Percentiles rank a stretch among this genome's conserved stretches.
phyloP scores from a whole-genome alignment of 768 basidiomycete species.

The Boletus subparvulus region DNA sequence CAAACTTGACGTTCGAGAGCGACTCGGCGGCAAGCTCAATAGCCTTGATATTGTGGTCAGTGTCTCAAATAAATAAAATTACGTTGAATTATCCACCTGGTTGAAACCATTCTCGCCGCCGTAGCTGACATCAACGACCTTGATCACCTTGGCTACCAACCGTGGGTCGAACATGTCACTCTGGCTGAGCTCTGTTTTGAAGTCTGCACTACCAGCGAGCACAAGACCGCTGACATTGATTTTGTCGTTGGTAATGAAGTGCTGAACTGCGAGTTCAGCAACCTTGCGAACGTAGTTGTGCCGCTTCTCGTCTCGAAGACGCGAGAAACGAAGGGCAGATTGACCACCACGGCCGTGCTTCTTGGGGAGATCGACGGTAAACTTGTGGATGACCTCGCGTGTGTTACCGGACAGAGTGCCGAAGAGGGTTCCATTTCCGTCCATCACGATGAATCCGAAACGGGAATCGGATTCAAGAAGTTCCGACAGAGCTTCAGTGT shows the following conservation, averaged over 20 bases:
- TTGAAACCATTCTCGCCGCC: conserved; percentile 99
- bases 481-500: conserved; percentile 95
- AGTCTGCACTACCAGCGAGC: conserved; percentile 95
- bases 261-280: conserved; percentile 94
- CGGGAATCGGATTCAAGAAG: conserved; percentile 95
- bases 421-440: conserved; percentile 96
- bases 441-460: conserved; percentile 99
- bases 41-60: conserved; percentile 50
- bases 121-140: conserved; percentile 97
- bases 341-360: conserved; percentile 99
- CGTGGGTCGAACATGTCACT: conserved; percentile 95
- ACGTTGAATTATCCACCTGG: conserved; percentile 56
- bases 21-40: conserved; percentile 97
- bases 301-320: conserved; percentile 97
- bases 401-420: conserved; percentile 96
- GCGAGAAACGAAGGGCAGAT: conserved; percentile 98
- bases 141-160: conserved; percentile 89
- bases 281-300: conserved; percentile 99
- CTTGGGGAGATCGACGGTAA: conserved; percentile 98
- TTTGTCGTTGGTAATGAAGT: conserved; percentile 97
- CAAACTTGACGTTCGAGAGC: conserved; percentile 97
- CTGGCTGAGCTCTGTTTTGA: conserved; percentile 96
- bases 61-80: neutral
- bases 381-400: conserved; percentile 96
- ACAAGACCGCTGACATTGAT: conserved; percentile 97